Evolutionary conservation across 345 rosid species (phyloP), one percentile per base, ranked within the genome.

Genomic region (Pistacia atlantica): DNA sequence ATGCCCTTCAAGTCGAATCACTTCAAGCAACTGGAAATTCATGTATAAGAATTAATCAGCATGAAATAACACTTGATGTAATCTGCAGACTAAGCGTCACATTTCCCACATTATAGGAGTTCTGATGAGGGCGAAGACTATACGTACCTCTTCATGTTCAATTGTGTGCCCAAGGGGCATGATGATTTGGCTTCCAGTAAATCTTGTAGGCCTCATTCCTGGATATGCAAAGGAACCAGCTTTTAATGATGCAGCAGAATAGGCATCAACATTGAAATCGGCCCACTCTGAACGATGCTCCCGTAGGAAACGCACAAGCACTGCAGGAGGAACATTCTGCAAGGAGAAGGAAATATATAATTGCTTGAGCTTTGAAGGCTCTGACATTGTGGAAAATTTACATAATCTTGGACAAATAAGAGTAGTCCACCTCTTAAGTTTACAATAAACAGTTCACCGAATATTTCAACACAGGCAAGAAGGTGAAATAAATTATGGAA

Each of bases 241-340:
- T 79, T 94, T 94, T 74, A 94, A 81, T 7, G 97, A 89, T 1
- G 96, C 91, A 20, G 99, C 98, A 25, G 96, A 90, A 83, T 92
- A 97, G 18, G 99, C 98, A 83, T 97, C 99, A 74, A 97, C 97
- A 63, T 91, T 92, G 84, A 91, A 94, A 83, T 94, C 99, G 79
- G 98, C 99, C 99, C 99, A 97, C 73, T 97, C 98, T 0, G 98
- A 94, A 4, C 98, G 98, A 73, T 97, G 99, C 84, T 97, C 99
- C 83, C 98, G 89, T 42, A 97, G 83, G 82, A 97, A 97, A 63
- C 98, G 97, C 16, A 97, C 91, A 73, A 97, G 82, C 66, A 92
- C 96, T 46, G 98, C 98, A 73, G 99, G 98, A 63, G 93, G 96
- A 63, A 97, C 98, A 85, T 92, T 91, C 99, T 97, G 76, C 69